Evolutionary conservation across 164 flowering plant genomes (phyloP).

Genomic region (Akebia trifoliata): DNA sequence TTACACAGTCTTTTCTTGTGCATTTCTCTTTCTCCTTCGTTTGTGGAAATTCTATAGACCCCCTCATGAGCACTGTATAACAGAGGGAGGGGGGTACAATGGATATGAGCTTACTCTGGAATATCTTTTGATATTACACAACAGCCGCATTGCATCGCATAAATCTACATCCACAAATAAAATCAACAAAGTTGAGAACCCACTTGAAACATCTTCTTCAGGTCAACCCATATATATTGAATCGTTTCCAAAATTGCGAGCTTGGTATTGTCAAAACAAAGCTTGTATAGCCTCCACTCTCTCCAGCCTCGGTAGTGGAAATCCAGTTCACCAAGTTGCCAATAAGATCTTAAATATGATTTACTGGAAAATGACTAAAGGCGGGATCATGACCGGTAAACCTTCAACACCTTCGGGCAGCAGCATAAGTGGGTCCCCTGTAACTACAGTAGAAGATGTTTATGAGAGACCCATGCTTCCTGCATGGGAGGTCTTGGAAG

Average conservation of each 20-base stretch:
- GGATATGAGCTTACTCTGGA: conserved; percentile 62
- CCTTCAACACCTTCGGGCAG: conserved; percentile 47
- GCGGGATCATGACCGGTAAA: conserved; percentile 30
- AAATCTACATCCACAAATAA: conserved; percentile 24
- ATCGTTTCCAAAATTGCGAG: conserved; percentile 67
- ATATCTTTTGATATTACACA: conserved; percentile 60
- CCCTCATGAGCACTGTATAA: conserved; percentile 54
- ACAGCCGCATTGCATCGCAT: conserved; percentile 37
- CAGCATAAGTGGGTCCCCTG: conserved; percentile 51
- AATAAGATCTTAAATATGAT: conserved; percentile 71
- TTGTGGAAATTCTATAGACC: conserved; percentile 89
- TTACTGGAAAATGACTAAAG: conserved; percentile 53
- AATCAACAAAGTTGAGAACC: conserved; percentile 15
- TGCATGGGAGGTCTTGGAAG: conserved; percentile 95
- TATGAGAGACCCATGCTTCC: conserved; percentile 54
- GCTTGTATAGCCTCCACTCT: conserved; percentile 80
- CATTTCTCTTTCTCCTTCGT: conserved; percentile 78
- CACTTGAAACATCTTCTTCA: conserved; percentile 24
- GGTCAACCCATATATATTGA: conserved; percentile 59
- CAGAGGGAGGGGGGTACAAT: conserved; percentile 34
- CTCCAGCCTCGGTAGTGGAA: conserved; percentile 59
- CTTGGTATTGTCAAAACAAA: conserved; percentile 80
- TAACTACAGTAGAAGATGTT: conserved; percentile 45
- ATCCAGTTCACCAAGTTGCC: conserved; percentile 72
- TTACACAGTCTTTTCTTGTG: conserved; percentile 69